A percentile compares a stretch with the other conserved stretches of the same genome.
phyloP scores from a whole-genome alignment of 169 alveolate genomes.

The Toxoplasma gondii region DNA sequence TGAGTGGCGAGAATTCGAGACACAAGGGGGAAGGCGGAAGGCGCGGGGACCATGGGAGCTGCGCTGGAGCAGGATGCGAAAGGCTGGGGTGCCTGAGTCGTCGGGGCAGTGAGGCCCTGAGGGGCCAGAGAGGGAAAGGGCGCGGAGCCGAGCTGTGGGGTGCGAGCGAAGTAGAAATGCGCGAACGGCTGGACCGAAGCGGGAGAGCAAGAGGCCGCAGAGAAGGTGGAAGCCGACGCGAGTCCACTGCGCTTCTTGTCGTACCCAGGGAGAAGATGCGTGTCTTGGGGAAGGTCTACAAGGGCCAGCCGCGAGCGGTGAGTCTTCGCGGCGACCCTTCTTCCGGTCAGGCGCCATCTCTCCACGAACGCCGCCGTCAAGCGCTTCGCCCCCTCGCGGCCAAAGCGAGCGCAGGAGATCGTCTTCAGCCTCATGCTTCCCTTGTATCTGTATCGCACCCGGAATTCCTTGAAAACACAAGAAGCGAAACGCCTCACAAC shows the following conservation, averaged over 20 bases:
- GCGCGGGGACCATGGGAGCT: no score
- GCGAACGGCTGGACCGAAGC: no score
- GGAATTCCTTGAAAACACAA: conserved; percentile 66
- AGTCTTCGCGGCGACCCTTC: conserved; percentile 74
- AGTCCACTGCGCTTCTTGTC: conserved; percentile 39
- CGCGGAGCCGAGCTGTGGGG: no score
- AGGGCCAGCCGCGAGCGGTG: conserved; percentile 70
- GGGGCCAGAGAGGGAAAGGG: no score
- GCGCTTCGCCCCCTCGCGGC: conserved; percentile 72
- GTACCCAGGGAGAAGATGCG: conserved; percentile 52
- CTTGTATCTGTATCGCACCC: conserved; percentile 77
- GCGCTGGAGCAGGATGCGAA: no score
- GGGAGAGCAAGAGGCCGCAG: neutral
- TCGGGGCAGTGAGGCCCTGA: no score
- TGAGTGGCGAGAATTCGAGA: no score
- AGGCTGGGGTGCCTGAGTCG: no score
- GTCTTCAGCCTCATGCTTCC: conserved; percentile 79
- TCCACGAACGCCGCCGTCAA: conserved; percentile 73
- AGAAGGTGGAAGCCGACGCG: neutral
- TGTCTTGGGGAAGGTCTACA: conserved; percentile 49
- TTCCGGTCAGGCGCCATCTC: conserved; percentile 75
- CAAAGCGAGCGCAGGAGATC: conserved; percentile 73
- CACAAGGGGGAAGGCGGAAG: no score
- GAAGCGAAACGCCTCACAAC: neutral
- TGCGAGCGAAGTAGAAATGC: no score